Evolutionary conservation across 129 eudicot species (phyloP), one percentile per base, ranked within the genome.

Genomic region (Flaveria linearis): DNA sequence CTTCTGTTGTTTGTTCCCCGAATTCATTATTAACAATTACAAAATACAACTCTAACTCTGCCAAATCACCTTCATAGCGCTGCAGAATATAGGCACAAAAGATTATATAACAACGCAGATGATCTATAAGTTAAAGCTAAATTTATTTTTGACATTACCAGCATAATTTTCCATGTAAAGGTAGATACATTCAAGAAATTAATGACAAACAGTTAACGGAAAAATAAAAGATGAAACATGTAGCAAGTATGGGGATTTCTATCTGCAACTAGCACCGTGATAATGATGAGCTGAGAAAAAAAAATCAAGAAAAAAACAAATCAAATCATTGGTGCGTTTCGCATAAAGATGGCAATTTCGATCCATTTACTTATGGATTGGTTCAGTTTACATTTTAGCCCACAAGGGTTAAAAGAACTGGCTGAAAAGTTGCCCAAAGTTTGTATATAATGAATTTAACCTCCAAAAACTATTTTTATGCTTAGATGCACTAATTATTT

Each of bases 1-100:
- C 98, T 87, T 93, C 97, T 55, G 87, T 78, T 73, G 91, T 84
- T 87, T 93, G 98, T 86, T 93, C 98, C 76, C 98, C 98, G 78
- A 82, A 93, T 72, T 93, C 98, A 79, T 88, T 93, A 74, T 93
- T 93, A 70, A 85, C 81, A 81, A 90, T 88, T 17, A 93, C 98
- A 70, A 93, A 93, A 84, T 93, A 93, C 84, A 93, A 79, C 82
- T 93, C 98, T 72, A 93, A 84, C 50, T 84, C 96, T 18, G 97
- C 85, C 71, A 90, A 76, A 53, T 93, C 97, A 63, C 88, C 96
- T 69, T 86, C 78, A 74, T 93, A 93, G 73, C 78, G 96, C 98
- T 93, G 89, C 79, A 81, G 52, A 58, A 45, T 15, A 83, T 43
- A 72, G 64, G 53, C 33, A 78, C 39, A 58, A 73, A 56, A 10